Evolutionary conservation across 2,329 filamentous ascomycete genomes (phyloP), one percentile per base, ranked within the genome.

Genomic region (Neonectria faginata): DNA sequence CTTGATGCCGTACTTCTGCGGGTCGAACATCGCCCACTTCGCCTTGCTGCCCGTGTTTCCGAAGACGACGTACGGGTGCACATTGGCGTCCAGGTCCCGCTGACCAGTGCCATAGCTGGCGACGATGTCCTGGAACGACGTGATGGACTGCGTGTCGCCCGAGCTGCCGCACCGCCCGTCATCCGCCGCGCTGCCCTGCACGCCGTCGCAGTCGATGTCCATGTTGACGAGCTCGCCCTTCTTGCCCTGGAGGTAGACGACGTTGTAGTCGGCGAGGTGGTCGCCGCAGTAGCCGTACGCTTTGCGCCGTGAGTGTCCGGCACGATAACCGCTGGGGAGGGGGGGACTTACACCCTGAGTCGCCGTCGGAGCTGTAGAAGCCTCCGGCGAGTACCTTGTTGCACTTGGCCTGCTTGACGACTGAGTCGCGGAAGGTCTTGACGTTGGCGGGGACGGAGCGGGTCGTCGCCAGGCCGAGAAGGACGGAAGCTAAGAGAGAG

Each of bases 151-250:
- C 2, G 79, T 81, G 58, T 83, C 82, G 18, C 67, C 73, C 11
- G 82, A 83, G 18, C 75, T 78, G 36, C 73, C 78, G 68, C 85
- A 88, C 44, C 80, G 79, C 2, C 83, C 82, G 31, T 80, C 81
- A 60, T 80, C 78, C 39, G 77, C 78, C 29, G 76, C 68, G 8
- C 78, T 77, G 22, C 76, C 74, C 59, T 85, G 80, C 8, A 78
- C 71, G 22, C 86, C 86, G 67, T 89, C 86, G 70, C 86, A 89
- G 76, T 87, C 86, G 58, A 88, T 79, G 68, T 88, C 86, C 83
- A 88, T 86, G 74, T 88, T 83, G 56, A 78, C 81, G 42, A 87
- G 77, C 41, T 79, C 69, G 22, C 77, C 78, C 5, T 74, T 70
- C 3, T 73, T 76, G 48, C 81, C 81, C 62, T 83, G 81, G 14